These are phyloP conservation scores for Epichloe coenophiala DNA, from an alignment of 2,329 filamentous ascomycete species.

Conservation along the genomic window DNA sequence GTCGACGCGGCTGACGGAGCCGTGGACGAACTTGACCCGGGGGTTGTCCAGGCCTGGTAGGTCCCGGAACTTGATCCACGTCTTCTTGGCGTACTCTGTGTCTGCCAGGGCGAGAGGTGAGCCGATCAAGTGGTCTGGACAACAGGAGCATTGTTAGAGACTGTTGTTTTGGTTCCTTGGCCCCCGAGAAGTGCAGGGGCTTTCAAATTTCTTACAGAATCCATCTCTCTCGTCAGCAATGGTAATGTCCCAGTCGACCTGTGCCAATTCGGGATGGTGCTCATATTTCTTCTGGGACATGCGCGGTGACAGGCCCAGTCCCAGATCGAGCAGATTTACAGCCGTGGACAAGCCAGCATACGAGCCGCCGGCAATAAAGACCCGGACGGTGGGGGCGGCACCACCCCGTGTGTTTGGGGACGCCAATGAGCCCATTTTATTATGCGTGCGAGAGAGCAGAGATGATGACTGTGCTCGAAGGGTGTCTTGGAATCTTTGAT, in stretches of 20 bases:
- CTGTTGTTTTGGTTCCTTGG: not conserved
- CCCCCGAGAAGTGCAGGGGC: too few relatives aligned
- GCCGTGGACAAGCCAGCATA: slow-evolving; percentile 58
- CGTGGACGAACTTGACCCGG: slow-evolving; percentile 51
- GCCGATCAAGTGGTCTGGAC: slow-evolving; percentile 59
- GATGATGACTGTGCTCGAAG: not conserved
- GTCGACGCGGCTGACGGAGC: slow-evolving; percentile 48
- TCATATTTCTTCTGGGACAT: slow-evolving; percentile 22
- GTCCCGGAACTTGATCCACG: slow-evolving; percentile 57
- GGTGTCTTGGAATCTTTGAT: not conserved
- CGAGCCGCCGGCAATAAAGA: slow-evolving; percentile 57
- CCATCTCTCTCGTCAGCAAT: slow-evolving; percentile 71
- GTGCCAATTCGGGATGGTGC: slow-evolving; percentile 28
- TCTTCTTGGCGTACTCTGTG: slow-evolving; percentile 47
- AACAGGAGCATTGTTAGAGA: not conserved
- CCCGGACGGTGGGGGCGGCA: slow-evolving; percentile 27
- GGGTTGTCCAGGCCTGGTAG: slow-evolving; percentile 50
- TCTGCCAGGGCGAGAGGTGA: slow-evolving; percentile 58
- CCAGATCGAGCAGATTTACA: slow-evolving; percentile 54
- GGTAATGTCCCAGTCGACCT: slow-evolving; percentile 52
- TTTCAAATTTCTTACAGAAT: slow-evolving; percentile 55
- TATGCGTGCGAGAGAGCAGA: not conserved
- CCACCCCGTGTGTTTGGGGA: slow-evolving; percentile 4
- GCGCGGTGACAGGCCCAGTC: slow-evolving; percentile 40
- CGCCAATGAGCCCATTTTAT: slow-evolving; percentile 18